Base-by-base conservation (phyloP, 805 yeast species). In the Saccharomyces paradoxus region DNA sequence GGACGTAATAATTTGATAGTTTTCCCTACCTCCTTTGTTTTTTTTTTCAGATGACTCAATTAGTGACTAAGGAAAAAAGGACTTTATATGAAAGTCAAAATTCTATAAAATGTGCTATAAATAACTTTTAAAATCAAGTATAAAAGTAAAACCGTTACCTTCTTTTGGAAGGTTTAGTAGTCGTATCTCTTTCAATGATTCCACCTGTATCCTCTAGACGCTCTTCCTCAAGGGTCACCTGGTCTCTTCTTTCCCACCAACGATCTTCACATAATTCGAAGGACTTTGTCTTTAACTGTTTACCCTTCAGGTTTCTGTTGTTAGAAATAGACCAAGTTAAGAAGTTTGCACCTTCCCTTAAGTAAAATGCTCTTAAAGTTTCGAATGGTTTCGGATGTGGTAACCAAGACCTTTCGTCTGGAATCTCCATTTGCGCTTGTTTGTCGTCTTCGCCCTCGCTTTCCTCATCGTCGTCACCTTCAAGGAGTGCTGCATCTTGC, bases 201-300 rank as follows among this genome's bases (percentile, higher is more conserved):
- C 88, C 96, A 17, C 87, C 95, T 57, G 89, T 91, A 62, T 90
- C 96, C 71, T 92, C 97, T 62, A 88, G 72, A 66, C 83, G 82
- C 62, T 92, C 98, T 72, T 92, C 99, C 51, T 88, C 87, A 46
- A 82, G 79, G 68, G 95, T 84, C 26, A 92, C 84, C 63, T 84
- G 92, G 63, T 92, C 98, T 73, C 97, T 83, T 74, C 98, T 86
- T 69, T 92, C 98, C 98, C 98, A 92, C 94, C 96, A 92, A 74
- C 99, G 82, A 60, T 86, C 92, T 71, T 91, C 96, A 69, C 94
- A 86, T 57, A 92, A 72, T 58, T 90, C 97, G 67, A 92, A 92
- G 0, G 97, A 86, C 48, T 88, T 86, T 53, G 86, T 84, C 73
- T 92, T 91, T 70, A 92, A 78, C 64, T 87, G 85, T 69, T 92